A percentile compares a stretch with the other conserved stretches of the same genome.
These are phyloP conservation scores for Kappamyces sp. DNA, from an alignment of 192 early-diverging fungal genomes.

Conservation along the genomic window DNA sequence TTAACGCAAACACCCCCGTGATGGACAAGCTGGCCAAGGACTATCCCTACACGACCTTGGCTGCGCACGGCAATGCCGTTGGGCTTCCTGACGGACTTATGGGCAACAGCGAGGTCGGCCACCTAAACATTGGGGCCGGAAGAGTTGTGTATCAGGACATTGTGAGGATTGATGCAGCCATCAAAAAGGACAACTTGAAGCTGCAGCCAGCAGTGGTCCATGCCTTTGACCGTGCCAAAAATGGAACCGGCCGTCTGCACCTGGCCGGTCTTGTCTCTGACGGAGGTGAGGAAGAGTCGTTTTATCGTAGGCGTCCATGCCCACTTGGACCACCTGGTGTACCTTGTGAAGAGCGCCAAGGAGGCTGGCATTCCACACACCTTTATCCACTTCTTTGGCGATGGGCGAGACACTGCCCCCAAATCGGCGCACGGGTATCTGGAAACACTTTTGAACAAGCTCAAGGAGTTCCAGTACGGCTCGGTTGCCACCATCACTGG, in stretches of 20 bases:
- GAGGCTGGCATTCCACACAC: constrained; percentile 73
- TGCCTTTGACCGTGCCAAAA: constrained; percentile 81
- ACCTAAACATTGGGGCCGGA: constrained; percentile 99
- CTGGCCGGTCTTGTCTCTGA: constrained; percentile 93
- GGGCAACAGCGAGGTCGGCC: constrained; percentile 99
- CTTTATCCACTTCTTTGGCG: constrained; percentile 95
- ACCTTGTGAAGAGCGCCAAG: constrained; percentile 80
- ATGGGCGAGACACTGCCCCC: constrained; percentile 95
- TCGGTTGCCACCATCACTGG: constrained; percentile 88
- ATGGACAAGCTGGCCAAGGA: constrained; percentile 77
- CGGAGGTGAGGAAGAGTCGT: constrained; percentile 56
- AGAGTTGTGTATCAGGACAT: constrained; percentile 99
- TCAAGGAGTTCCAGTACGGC: constrained; percentile 61
- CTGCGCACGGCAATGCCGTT: constrained; percentile 91
- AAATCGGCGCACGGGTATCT: constrained; percentile 80
- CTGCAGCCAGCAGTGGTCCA: constrained; percentile 65
- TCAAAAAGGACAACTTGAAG: constrained; percentile 79
- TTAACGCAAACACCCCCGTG: constrained; percentile 85
- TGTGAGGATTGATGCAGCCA: constrained; percentile 92
- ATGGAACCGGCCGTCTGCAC: constrained; percentile 82
- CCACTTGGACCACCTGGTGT: constrained; percentile 86
- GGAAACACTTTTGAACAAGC: constrained; percentile 60
- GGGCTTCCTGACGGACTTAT: constrained; percentile 98
- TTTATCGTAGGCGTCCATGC: constrained; percentile 62
- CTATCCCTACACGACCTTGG: constrained; percentile 70